Evolutionary conservation across 1,284 basidiomycete genomes (phyloP).

Genomic region (Puccinia novopanici): DNA sequence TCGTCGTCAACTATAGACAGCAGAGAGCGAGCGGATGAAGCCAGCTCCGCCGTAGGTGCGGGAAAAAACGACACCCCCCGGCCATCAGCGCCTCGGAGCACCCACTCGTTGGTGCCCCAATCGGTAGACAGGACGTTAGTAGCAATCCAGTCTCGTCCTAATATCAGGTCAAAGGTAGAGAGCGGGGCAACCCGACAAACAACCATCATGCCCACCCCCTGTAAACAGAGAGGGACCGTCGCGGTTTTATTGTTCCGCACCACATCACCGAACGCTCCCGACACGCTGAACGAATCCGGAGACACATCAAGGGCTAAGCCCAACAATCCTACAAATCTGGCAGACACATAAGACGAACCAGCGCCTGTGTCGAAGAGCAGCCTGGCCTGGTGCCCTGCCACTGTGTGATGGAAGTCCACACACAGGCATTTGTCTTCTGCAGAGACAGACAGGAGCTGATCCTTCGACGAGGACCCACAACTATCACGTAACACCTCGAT

Average conservation of each 20-base stretch:
- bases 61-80: background rate
- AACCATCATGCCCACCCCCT: background rate
- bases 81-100: too few relatives aligned
- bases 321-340: background rate
- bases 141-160: conserved; percentile 13
- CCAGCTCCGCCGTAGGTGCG: too few relatives aligned
- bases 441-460: background rate
- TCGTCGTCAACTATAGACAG: background rate
- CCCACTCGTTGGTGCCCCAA: too few relatives aligned
- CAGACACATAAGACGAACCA: too few relatives aligned
- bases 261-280: conserved; percentile 5
- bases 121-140: background rate
- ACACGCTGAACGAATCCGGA: background rate
- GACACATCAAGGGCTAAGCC: background rate
- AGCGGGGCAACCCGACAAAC: background rate
- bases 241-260: background rate
- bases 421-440: background rate
- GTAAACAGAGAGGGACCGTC: background rate
- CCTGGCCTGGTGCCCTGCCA: too few relatives aligned
- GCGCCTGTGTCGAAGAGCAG: too few relatives aligned
- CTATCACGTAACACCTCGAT: background rate
- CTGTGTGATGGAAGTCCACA: too few relatives aligned
- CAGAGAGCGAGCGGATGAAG: background rate
- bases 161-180: background rate
- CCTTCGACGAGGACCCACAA: background rate